Evolutionary conservation across 371 early-diverging fungal species (phyloP), one percentile per base, ranked within the genome.

Genomic region (Mitosporidium daphniae): DNA sequence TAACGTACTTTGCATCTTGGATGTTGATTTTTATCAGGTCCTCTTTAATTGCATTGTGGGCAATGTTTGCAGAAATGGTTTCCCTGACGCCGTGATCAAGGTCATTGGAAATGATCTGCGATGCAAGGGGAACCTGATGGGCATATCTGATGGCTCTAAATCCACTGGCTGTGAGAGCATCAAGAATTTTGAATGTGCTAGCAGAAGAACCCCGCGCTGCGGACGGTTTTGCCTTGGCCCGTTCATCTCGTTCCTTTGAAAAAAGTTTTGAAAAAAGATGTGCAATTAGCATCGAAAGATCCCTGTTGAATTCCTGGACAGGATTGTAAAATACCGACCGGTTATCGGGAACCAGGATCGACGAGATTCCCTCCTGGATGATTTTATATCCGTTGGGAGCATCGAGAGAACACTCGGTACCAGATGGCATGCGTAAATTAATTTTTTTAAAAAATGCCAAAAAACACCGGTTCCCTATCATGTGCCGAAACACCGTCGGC

Each of bases 281-380:
- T 4, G 26, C 18, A 13, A 45, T 28, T 6, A 47, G 41, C 40
- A 91, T 61, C n/a, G n/a, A n/a, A n/a, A n/a, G n/a, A 48, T 84
- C 80, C 26, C 91, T 59, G 46, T 91, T 89, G 44, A 82, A 75
- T 45, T 78, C 55, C 51, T 91, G 84, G 20, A 91, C 82, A 5
- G 91, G 86, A 38, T 95, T 98, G 50, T 91, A 98, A 42, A 98
- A 98, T 8, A 91, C 93, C 35, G 69, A 64, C 40, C 75, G 68
- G 27, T 53, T 48, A 30, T 64, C 62, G 10, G 77, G 70, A 40
- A 74, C 71, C 28, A 70, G 48, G 26, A 82, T 71, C n/a, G 59
- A 65, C 1, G 78, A 77, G 35, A 17, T 12, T 7, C 32, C 32
- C 19, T 31, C 32, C n/a, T 8, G 27, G 26, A 31, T 17, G 12